Percentiles rank a stretch among this genome's conserved stretches.
phyloP scores from a whole-genome alignment of 768 basidiomycete genomes.

The Crassisporium funariophilum region DNA sequence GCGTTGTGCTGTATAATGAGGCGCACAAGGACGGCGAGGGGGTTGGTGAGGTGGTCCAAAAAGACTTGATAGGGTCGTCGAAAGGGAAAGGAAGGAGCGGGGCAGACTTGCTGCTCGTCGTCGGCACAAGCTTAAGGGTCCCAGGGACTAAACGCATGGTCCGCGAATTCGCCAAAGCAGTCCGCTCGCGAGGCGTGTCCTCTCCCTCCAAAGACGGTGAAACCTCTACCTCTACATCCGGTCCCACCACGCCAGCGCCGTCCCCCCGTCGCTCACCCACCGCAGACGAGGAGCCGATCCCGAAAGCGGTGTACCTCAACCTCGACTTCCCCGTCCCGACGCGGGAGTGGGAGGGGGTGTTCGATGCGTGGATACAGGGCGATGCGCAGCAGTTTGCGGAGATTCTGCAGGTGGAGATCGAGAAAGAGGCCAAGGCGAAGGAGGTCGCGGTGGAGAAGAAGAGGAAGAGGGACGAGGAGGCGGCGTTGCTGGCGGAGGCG shows the following conservation, averaged over 20 bases:
- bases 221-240: constrained; percentile 19
- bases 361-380: constrained; percentile 88
- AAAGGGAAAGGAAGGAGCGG: constrained; percentile 69
- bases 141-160: constrained; percentile 93
- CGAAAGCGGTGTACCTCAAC: constrained; percentile 79
- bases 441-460: constrained; percentile 58
- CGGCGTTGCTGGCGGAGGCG: constrained; percentile 16
- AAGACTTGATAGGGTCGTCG: constrained; percentile 73
- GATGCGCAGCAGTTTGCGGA: constrained; percentile 82
- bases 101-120: constrained; percentile 85
- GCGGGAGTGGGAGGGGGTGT: constrained; percentile 87
- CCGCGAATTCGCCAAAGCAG: constrained; percentile 82
- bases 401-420: constrained; percentile 58
- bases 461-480: constrained; percentile 56
- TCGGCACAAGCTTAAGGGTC: constrained; percentile 86
- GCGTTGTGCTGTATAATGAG: constrained; percentile 91
- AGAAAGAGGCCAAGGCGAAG: constrained; percentile 54
- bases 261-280: constrained; percentile 47
- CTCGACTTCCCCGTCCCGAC: constrained; percentile 84
- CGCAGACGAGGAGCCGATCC: constrained; percentile 47
- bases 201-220: constrained; percentile 36
- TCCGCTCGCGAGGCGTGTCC: constrained; percentile 51
- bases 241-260: constrained; percentile 45
- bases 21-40: constrained; percentile 83
- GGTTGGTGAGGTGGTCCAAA: constrained; percentile 82